Percentiles rank a stretch among this genome's conserved stretches.
These are phyloP conservation scores for Suillus paluster DNA, from an alignment of 768 basidiomycete species.

Conservation along the genomic window DNA sequence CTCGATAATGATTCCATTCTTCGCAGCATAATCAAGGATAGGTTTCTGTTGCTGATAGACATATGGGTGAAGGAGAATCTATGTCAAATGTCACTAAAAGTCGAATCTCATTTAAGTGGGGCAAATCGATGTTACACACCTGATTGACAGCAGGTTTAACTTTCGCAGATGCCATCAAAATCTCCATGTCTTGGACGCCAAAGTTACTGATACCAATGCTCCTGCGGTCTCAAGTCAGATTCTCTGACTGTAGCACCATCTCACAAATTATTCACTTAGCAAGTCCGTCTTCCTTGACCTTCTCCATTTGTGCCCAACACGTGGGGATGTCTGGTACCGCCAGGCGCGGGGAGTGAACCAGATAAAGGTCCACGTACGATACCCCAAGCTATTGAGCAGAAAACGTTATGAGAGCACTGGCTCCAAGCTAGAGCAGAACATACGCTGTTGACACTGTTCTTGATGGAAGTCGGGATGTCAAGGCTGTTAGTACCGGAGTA, in stretches of 20 bases:
- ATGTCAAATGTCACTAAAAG: background rate
- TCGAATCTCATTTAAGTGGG: constrained; percentile 4
- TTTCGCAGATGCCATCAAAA: constrained; percentile 60
- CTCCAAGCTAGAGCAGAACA: background rate
- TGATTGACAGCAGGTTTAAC: constrained; percentile 72
- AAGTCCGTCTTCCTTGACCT: constrained; percentile 55
- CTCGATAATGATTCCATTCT: constrained; percentile 68
- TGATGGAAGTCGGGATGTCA: constrained; percentile 58
- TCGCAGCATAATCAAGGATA: constrained; percentile 58
- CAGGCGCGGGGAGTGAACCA: constrained; percentile 64
- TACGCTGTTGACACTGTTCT: constrained; percentile 60
- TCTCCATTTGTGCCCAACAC: constrained; percentile 68
- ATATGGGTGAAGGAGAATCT: constrained; percentile 78
- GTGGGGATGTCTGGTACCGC: constrained; percentile 64
- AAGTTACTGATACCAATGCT: constrained; percentile 80
- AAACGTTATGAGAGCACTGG: constrained; percentile 31
- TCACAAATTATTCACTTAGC: constrained; percentile 46
- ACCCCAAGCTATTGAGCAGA: background rate
- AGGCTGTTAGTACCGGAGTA: constrained; percentile 56
- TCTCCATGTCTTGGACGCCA: constrained; percentile 53
- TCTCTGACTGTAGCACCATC: background rate
- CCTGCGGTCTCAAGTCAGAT: constrained; percentile 37
- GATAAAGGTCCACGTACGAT: constrained; percentile 65
- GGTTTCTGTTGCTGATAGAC: constrained; percentile 57
- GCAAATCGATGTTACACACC: constrained; percentile 33